phyloP scores from a whole-genome alignment of 176 grass and related monocot species.

The Carex cristatella region DNA sequence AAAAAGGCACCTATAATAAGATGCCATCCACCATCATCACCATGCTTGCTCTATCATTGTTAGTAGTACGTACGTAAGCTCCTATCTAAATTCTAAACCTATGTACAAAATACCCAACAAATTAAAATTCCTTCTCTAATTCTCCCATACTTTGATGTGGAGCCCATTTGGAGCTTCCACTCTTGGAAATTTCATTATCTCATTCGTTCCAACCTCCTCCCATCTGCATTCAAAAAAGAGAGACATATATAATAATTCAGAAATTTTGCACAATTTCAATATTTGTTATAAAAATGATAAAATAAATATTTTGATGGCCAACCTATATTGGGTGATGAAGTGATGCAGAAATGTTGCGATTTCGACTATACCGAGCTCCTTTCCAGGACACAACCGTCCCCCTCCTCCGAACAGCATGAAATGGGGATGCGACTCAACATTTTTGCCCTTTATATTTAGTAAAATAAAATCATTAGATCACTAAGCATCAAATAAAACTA shows the following conservation, averaged over 20 bases:
- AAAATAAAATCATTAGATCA: slow-evolving; percentile 9
- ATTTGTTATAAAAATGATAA: neutral
- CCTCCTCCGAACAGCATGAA: slow-evolving; percentile 99
- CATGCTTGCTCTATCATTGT: slow-evolving; percentile 23
- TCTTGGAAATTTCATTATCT: slow-evolving; percentile 79
- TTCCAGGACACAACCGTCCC: slow-evolving; percentile 76
- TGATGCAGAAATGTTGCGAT: slow-evolving; percentile 92
- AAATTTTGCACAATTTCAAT: neutral
- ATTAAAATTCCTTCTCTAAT: slow-evolving; percentile 31
- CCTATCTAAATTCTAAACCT: slow-evolving; percentile 20
- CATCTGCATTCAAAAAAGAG: slow-evolving; percentile 52
- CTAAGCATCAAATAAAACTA: neutral
- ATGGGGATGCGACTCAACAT: slow-evolving; percentile 66
- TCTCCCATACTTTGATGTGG: slow-evolving; percentile 58
- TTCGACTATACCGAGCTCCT: slow-evolving; percentile 78
- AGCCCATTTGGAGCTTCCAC: slow-evolving; percentile 89
- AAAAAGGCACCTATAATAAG: slow-evolving; percentile 11
- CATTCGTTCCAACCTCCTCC: slow-evolving; percentile 68
- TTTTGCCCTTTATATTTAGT: slow-evolving; percentile 52
- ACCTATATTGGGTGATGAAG: slow-evolving; percentile 89
- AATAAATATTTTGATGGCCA: neutral
- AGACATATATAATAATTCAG: neutral
- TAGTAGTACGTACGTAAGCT: neutral
- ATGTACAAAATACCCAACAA: slow-evolving; percentile 26
- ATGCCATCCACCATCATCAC: slow-evolving; percentile 3